Percentiles rank a stretch among this genome's conserved stretches.
phyloP scores from a whole-genome alignment of 495 filamentous ascomycete species.

The Choiromyces venosus region DNA sequence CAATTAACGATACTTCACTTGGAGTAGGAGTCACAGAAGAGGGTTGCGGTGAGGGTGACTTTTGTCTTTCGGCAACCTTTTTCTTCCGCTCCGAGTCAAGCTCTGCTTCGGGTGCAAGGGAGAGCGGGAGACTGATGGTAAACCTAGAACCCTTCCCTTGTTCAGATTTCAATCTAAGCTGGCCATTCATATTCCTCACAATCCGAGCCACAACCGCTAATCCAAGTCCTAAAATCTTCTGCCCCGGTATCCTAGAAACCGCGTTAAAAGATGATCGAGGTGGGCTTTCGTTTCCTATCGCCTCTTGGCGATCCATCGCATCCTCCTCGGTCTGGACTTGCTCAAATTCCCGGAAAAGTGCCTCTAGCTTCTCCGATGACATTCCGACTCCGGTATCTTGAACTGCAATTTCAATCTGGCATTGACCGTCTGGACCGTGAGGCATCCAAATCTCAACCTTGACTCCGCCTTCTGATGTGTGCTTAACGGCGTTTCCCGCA shows the following conservation, averaged over 20 bases:
- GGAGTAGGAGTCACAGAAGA: conserved; percentile 3
- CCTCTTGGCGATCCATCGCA: conserved; percentile 10
- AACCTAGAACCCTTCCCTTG: conserved; percentile 81
- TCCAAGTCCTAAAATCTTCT: conserved; percentile 64
- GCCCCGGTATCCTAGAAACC: conserved; percentile 28
- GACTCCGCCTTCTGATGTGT: conserved; percentile 66
- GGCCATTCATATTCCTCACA: conserved; percentile 84
- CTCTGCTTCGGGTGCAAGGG: conserved; percentile 52
- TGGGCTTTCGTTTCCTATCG: conserved; percentile 37
- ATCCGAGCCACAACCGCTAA: conserved; percentile 81
- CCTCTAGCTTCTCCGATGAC: conserved; percentile 62
- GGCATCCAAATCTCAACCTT: conserved; percentile 61
- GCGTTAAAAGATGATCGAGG: conserved; percentile 16
- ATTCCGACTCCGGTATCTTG: conserved; percentile 81
- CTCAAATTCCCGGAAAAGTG: conserved; percentile 79
- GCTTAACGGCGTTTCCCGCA: conserved; percentile 77
- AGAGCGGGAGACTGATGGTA: conserved; percentile 64
- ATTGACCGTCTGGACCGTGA: conserved; percentile 23
- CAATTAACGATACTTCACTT: conserved; percentile 11
- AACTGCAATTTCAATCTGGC: conserved; percentile 65
- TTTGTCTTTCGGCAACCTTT: neutral
- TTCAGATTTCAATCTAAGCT: conserved; percentile 80
- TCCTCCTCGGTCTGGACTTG: conserved; percentile 64
- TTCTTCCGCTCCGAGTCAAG: conserved; percentile 12
- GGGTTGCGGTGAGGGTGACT: conserved; percentile 1